Conservation (phyloP, 75 land plant species). For the Sequoiadendron giganteum region DNA sequence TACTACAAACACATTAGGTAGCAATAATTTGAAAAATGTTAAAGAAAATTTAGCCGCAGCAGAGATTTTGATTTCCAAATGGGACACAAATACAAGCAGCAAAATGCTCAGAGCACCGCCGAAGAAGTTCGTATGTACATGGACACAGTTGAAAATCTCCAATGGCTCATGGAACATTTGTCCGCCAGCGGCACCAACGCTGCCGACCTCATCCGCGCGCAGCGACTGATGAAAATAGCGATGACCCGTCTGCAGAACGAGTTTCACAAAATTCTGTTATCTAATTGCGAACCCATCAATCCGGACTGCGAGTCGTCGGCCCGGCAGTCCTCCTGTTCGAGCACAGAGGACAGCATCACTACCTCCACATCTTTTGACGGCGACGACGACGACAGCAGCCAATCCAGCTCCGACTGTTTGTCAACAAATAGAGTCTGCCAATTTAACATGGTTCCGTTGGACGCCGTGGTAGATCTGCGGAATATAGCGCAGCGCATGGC, state of each 20-base stretch:
- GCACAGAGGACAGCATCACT: not conserved
- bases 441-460: conserved; percentile 26
- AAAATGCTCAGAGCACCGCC: conserved; percentile 8
- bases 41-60: conserved; percentile 35
- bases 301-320: not conserved
- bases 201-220: conserved; percentile 41
- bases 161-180: conserved; percentile 30
- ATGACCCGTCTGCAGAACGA: conserved; percentile 70
- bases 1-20: not conserved
- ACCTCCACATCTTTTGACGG: not conserved
- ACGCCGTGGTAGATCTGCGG: conserved; percentile 19
- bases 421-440: conserved; percentile 20
- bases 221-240: conserved; percentile 54
- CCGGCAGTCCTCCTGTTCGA: not conserved
- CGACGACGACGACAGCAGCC: not conserved
- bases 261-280: conserved; percentile 44
- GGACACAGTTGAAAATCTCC: conserved; percentile 26
- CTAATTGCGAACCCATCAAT: conserved; percentile 16
- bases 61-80: conserved; percentile 25
- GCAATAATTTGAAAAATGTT: not conserved
- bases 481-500: conserved; percentile 50
- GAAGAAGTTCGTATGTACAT: conserved; percentile 24
- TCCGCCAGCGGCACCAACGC: conserved; percentile 10
- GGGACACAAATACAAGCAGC: conserved; percentile 18
- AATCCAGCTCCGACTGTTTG: not conserved